Percentiles rank a stretch among this genome's conserved stretches.
These are phyloP conservation scores for Citrus sinensis DNA, from an alignment of 345 rosid genomes.

Conservation along the genomic window DVS_A1.0 CM039165.1:36356501-36357000, in stretches of 20 bases:
- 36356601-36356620: too few relatives aligned
- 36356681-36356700: neutral
- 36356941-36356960: constrained; percentile 38
- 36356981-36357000: constrained; percentile 33
- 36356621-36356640: neutral
- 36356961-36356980: constrained; percentile 53
- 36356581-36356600: neutral
- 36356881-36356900: constrained; percentile 90
- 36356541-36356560: neutral
- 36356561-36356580: neutral
- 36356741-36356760: neutral
- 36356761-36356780: neutral
- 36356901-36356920: constrained; percentile 85
- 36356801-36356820: constrained; percentile 74
- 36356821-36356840: constrained; percentile 95
- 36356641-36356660: neutral
- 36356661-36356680: neutral
- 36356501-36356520: neutral
- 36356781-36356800: constrained; percentile 66
- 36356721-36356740: neutral
- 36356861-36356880: constrained; percentile 87
- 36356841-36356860: constrained; percentile 88
- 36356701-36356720: neutral
- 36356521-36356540: neutral
- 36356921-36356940: constrained; percentile 59